phyloP scores from a whole-genome alignment of 2,329 filamentous ascomycete species.

The Trichoderma asperellum region DNA sequence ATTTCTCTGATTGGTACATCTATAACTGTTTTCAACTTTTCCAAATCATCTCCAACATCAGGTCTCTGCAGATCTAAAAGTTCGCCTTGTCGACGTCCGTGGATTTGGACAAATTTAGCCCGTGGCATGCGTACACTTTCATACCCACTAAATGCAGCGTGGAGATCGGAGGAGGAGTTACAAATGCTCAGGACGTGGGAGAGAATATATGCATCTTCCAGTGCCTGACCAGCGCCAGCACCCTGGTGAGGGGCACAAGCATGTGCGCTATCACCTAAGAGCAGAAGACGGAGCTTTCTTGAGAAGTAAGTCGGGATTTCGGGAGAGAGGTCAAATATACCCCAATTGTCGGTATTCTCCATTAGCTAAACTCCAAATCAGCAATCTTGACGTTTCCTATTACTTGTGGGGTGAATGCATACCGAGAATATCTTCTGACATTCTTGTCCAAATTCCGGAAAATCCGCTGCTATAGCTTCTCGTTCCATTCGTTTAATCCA shows the following conservation, averaged over 20 bases:
- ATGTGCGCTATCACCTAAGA: constrained; percentile 54
- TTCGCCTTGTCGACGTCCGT: constrained; percentile 29
- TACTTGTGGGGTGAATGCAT: neutral
- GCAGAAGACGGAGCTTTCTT: constrained; percentile 41
- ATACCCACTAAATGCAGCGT: constrained; percentile 29
- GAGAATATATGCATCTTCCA: constrained; percentile 42
- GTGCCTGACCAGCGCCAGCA: constrained; percentile 48
- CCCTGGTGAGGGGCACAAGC: constrained; percentile 52
- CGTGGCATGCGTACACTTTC: constrained; percentile 30
- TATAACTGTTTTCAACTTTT: constrained; percentile 26
- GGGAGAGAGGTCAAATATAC: constrained; percentile 29
- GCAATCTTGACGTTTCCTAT: neutral
- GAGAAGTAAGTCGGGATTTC: constrained; percentile 26
- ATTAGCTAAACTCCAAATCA: constrained; percentile 20
- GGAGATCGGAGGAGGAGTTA: constrained; percentile 2
- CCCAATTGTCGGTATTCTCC: constrained; percentile 29
- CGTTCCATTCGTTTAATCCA: constrained; percentile 21
- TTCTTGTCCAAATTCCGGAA: constrained; percentile 8
- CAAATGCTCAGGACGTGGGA: constrained; percentile 29
- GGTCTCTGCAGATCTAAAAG: constrained; percentile 25
- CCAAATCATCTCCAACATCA: constrained; percentile 23
- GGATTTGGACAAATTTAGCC: constrained; percentile 28
- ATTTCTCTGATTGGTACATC: constrained; percentile 20
- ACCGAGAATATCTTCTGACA: constrained; percentile 25
- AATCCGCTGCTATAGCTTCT: constrained; percentile 1